Base-by-base conservation (phyloP, 2,329 filamentous ascomycete species). In the Chalara sp. region DNA sequence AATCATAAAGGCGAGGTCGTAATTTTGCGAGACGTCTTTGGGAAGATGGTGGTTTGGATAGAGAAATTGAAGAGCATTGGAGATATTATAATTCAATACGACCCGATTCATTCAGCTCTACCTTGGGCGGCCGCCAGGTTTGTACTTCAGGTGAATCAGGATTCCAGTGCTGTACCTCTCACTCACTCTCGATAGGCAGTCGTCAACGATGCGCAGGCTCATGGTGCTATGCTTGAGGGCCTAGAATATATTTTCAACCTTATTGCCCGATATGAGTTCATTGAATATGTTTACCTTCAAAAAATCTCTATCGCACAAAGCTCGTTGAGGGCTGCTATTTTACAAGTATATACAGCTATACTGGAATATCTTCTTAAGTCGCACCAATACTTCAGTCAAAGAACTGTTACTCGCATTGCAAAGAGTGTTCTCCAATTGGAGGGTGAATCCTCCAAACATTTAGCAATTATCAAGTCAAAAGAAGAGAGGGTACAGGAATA, bases 21-120 rank as follows among this genome's bases (percentile, higher is more conserved):
- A 8, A 44, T 44, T 8, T 29, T 44, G 12, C 12, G 48, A 10
- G 46, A 56, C 48, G 21, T 53, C 5, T 51, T 53, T 10, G 55
- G 57, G 5, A 64, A 62, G 43, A 50, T 63, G 5, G 35, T 54
- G 6, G 46, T 7, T 2, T 65, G 57, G 61, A 43, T 64, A 5
- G 40, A 62, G n/a, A 62, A 58, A 44, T 63, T 64, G 44, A 61
- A 57, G 46, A 46, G 54, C 12, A 52, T 64, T 32, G 61, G 62
- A 2, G 62, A 65, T 48, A 46, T 56, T 5, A 45, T 53, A 13
- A 51, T 58, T 10, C 45, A 52, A 33, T 51, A 35, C 39, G 61
- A 65, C 35, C 57, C 60, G 6, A 47, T 31, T 5, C 57, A 64
- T 51, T 56, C 58, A 5, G 44, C 61, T 6, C 28, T 48, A 10